A percentile compares a stretch with the other conserved stretches of the same genome.
Evolutionary conservation across 805 yeast genomes (phyloP).

Genomic region (Scheffersomyces coipomensis): DNA sequence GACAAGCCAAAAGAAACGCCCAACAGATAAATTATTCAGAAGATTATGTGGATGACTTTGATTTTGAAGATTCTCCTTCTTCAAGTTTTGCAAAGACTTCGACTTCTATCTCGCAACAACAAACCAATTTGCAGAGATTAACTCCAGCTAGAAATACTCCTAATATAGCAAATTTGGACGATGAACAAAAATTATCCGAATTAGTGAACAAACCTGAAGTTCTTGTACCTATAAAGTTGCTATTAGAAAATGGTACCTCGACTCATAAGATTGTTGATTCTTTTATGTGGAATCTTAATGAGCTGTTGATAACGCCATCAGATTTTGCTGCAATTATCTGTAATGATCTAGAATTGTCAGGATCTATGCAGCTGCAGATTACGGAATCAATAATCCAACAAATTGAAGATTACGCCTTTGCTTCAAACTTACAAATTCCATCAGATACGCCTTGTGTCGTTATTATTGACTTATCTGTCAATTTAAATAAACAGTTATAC

Average conservation of each 20-base stretch:
- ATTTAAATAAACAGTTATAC: constrained; percentile 75
- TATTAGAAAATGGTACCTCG: constrained; percentile 56
- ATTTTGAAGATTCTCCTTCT: constrained; percentile 29
- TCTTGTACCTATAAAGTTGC: constrained; percentile 66
- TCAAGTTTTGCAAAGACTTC: constrained; percentile 5
- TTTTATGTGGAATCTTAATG: constrained; percentile 73
- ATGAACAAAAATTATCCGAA: constrained; percentile 17
- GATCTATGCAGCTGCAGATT: constrained; percentile 58
- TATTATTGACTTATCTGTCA: constrained; percentile 76
- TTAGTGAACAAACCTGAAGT: constrained; percentile 36
- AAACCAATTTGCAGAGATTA: constrained; percentile 20
- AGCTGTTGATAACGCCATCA: constrained; percentile 66
- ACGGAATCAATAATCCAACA: constrained; percentile 75
- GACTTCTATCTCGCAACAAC: constrained; percentile 10
- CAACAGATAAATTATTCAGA: constrained; percentile 82
- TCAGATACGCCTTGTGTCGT: constrained; percentile 60
- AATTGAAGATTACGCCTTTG: constrained; percentile 68
- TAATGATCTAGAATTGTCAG: constrained; percentile 80
- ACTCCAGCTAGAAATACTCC: constrained; percentile 22
- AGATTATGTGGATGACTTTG: constrained; percentile 50
- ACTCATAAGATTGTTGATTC: constrained; percentile 54
- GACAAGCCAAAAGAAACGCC: constrained; percentile 73
- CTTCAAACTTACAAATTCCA: constrained; percentile 67
- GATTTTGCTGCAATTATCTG: constrained; percentile 74
- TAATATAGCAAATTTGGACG: constrained; percentile 19